These are phyloP conservation scores for Rheum nobile DNA, from an alignment of 148 eudicot genomes.

Conservation along the genomic window DNA sequence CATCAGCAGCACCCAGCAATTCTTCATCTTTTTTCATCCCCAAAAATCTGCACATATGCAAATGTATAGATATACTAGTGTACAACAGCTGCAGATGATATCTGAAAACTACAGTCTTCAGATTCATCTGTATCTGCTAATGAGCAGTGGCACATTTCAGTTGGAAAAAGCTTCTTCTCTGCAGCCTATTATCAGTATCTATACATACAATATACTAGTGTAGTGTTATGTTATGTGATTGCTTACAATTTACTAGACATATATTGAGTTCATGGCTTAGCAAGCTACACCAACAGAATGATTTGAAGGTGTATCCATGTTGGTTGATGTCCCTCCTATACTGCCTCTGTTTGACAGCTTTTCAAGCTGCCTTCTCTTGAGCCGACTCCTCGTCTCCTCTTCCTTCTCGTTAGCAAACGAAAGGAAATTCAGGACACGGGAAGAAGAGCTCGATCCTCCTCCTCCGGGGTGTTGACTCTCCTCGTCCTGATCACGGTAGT, in stretches of 20 bases:
- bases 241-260: background rate
- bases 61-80: no score
- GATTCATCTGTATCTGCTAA: background rate
- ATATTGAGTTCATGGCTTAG: no score
- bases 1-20: background rate
- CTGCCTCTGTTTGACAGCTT: constrained; percentile 15
- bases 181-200: background rate
- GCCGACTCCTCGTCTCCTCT: constrained; percentile 29
- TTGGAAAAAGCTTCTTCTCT: background rate
- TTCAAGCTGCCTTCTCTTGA: constrained; percentile 33
- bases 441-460: constrained; percentile 19
- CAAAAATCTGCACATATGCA: no score
- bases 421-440: constrained; percentile 35
- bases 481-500: constrained; percentile 20
- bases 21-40: no score
- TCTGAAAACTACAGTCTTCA: no score
- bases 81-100: no score
- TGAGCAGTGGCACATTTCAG: background rate
- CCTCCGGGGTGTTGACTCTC: background rate
- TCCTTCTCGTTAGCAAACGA: constrained; percentile 60
- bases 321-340: background rate
- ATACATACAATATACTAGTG: background rate
- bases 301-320: background rate
- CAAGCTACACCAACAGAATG: background rate
- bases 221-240: background rate